phyloP scores from a whole-genome alignment of 2,329 filamentous ascomycete genomes.

The Chaetomiaceae sp. region DNA sequence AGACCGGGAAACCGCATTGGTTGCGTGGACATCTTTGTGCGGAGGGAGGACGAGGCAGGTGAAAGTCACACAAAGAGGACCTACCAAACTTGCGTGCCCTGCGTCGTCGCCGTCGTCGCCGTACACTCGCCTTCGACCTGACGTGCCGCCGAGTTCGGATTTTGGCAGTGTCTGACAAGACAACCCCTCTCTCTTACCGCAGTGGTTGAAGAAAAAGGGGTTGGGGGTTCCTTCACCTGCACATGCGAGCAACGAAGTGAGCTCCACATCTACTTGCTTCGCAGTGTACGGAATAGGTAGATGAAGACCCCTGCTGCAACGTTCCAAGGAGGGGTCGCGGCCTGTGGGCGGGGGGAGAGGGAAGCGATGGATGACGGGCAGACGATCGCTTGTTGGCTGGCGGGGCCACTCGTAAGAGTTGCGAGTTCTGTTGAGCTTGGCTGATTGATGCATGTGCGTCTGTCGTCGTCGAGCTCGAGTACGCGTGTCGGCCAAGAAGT shows the following conservation, averaged over 20 bases:
- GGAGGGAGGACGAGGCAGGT: neutral
- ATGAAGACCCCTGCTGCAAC: conserved; percentile 9
- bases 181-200: too few species aligned
- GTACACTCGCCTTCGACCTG: too few species aligned
- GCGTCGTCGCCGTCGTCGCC: too few species aligned
- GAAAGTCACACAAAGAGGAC: too few species aligned
- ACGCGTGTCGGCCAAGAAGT: too few species aligned
- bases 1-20: conserved; percentile 3
- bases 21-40: neutral
- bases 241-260: conserved; percentile 3
- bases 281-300: too few species aligned
- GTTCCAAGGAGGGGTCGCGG: conserved; percentile 11
- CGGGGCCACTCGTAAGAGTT: too few species aligned
- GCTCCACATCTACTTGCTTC: conserved; percentile 12
- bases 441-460: too few species aligned
- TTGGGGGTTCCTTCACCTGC: neutral
- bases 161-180: too few species aligned
- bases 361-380: conserved; percentile 12
- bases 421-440: too few species aligned
- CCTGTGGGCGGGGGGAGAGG: conserved; percentile 9
- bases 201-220: conserved; percentile 3
- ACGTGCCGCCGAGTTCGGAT: conserved; percentile 5
- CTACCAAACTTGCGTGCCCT: too few species aligned
- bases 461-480: too few species aligned
- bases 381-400: neutral